A percentile compares a stretch with the other conserved stretches of the same genome.
Conservation (phyloP, 139 green algal genomes). For the Desmodesmus armatus region DNA sequence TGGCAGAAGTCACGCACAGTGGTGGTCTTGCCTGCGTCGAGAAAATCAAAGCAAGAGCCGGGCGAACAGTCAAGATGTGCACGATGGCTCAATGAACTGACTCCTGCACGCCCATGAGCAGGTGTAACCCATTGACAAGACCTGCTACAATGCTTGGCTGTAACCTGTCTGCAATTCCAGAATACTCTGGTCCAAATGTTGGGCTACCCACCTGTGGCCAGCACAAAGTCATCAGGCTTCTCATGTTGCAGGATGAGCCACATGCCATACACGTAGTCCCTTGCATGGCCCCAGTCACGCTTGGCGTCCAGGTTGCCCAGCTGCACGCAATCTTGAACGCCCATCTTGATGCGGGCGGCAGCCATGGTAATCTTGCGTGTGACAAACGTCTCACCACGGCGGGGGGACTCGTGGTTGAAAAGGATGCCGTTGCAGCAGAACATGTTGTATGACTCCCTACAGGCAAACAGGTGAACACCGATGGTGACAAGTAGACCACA, state of each 20-base stretch:
- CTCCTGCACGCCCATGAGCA: too few species aligned
- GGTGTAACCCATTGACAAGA: too few species aligned
- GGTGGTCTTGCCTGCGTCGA: conserved; percentile 52
- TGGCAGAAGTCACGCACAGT: conserved; percentile 67
- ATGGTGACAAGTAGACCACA: too few species aligned
- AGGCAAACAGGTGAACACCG: too few species aligned
- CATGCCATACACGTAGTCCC: conserved; percentile 84
- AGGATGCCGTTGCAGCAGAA: conserved; percentile 86
- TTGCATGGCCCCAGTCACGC: conserved; percentile 86
- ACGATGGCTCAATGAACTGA: too few species aligned
- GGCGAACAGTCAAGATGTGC: neutral
- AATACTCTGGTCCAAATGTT: neutral
- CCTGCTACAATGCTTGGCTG: neutral
- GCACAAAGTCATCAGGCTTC: conserved; percentile 78
- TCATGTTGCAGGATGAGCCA: conserved; percentile 87
- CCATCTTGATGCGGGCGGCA: conserved; percentile 68
- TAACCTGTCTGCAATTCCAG: neutral
- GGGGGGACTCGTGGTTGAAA: conserved; percentile 88
- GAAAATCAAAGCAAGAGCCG: too few species aligned
- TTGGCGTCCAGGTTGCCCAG: conserved; percentile 86
- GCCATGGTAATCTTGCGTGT: conserved; percentile 83
- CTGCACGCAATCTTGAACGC: conserved; percentile 64
- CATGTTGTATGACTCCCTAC: conserved; percentile 80
- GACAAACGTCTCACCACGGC: conserved; percentile 84
- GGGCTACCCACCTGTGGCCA: conserved; percentile 67